A percentile compares a stretch with the other conserved stretches of the same genome.
Conservation (phyloP, 306 rosid genomes). For the Boehmeria nivea region DNA sequence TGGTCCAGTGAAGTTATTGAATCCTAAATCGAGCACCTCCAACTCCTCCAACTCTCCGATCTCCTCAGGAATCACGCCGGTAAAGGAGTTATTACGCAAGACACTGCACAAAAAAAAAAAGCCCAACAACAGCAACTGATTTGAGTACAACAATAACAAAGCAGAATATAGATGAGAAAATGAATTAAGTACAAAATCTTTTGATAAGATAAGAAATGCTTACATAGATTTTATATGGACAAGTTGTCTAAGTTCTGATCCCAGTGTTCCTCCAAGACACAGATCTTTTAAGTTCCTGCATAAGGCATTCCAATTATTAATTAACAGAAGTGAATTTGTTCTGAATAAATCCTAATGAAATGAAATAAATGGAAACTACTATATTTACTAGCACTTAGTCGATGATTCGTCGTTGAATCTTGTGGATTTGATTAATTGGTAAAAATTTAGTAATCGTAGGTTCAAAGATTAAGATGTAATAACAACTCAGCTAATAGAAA, state of each 20-base stretch:
- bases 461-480: background rate
- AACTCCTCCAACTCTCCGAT: slow-evolving; percentile 56
- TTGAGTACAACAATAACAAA: background rate
- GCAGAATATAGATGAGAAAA: slow-evolving; percentile 1
- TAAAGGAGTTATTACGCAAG: slow-evolving; percentile 78
- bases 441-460: background rate
- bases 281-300: slow-evolving; percentile 71
- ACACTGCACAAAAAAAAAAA: slow-evolving; percentile 39
- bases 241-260: slow-evolving; percentile 56
- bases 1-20: slow-evolving; percentile 64
- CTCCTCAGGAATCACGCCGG: slow-evolving; percentile 60
- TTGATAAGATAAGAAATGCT: slow-evolving; percentile 18
- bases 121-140: no score
- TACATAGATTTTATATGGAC: slow-evolving; percentile 76
- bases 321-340: background rate
- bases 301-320: slow-evolving; percentile 15
- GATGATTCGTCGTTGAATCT: slow-evolving; percentile 2
- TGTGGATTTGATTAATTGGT: slow-evolving; percentile 1
- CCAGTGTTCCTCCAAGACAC: slow-evolving; percentile 72
- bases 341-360: no score
- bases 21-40: slow-evolving; percentile 90
- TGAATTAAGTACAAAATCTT: slow-evolving; percentile 5
- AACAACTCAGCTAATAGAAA: background rate
- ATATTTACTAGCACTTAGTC: background rate
- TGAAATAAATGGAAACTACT: no score